phyloP scores from a whole-genome alignment of 2,329 filamentous ascomycete genomes.

The Pyrenochaeta sp. region DNA sequence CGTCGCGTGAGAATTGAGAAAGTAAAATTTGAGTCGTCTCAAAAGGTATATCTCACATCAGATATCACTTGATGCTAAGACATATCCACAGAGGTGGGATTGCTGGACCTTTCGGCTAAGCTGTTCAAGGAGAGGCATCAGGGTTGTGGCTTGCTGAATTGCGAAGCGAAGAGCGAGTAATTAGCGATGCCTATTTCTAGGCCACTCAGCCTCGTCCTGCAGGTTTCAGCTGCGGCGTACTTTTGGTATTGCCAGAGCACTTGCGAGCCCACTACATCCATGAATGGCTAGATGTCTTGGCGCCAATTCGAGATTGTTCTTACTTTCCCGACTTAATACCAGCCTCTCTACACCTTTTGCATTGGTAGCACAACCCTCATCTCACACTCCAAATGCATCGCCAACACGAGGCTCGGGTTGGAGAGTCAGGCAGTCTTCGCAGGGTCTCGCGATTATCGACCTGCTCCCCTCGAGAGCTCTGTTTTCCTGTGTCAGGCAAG shows the following conservation, averaged over 20 bases:
- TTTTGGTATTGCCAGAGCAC: neutral
- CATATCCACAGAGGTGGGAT: neutral
- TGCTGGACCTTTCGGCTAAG: too few relatives aligned
- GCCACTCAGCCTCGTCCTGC: neutral
- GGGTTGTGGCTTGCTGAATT: neutral
- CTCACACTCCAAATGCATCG: too few relatives aligned
- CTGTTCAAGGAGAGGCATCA: too few relatives aligned
- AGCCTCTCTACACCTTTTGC: too few relatives aligned
- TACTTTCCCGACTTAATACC: too few relatives aligned
- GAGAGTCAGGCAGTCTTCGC: too few relatives aligned
- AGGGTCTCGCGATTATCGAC: too few relatives aligned
- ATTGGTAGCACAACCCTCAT: too few relatives aligned
- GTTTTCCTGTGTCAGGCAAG: too few relatives aligned
- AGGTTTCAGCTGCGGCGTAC: neutral
- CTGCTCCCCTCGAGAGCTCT: too few relatives aligned
- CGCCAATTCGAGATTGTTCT: neutral
- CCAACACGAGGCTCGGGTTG: too few relatives aligned
- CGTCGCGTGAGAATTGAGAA: neutral
- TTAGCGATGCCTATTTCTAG: neutral
- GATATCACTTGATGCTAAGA: neutral
- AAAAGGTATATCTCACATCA: neutral
- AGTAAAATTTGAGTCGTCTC: neutral
- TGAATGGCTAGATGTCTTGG: neutral
- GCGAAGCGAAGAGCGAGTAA: neutral
- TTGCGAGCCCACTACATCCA: neutral